These are phyloP conservation scores for Echinochloa phyllopogon DNA, from an alignment of 176 grass and related monocot species.

Conservation along the genomic window DNA sequence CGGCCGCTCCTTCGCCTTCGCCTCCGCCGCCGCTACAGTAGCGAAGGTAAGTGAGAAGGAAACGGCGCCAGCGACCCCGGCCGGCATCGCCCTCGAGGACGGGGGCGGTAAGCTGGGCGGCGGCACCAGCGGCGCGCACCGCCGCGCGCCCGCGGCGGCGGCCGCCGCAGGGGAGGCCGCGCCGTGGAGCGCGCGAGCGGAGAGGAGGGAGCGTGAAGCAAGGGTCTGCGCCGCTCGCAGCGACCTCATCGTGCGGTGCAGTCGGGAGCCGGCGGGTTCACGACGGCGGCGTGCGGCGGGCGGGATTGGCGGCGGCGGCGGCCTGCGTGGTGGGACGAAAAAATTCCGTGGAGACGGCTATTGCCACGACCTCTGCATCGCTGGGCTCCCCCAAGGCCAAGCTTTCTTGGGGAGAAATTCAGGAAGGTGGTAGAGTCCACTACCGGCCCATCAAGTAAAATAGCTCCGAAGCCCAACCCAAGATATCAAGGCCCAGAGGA, in stretches of 20 bases:
- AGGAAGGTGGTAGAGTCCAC: too few relatives aligned
- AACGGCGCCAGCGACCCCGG: slow-evolving; percentile 68
- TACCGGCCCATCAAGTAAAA: too few relatives aligned
- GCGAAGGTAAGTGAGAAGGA: slow-evolving; percentile 85
- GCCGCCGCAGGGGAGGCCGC: slow-evolving; percentile 15
- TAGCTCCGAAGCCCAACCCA: too few relatives aligned
- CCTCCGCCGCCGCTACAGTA: slow-evolving; percentile 55
- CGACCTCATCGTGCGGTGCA: slow-evolving; percentile 47
- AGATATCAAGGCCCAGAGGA: too few relatives aligned
- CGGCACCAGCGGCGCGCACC: slow-evolving; percentile 7
- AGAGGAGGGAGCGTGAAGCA: slow-evolving; percentile 53
- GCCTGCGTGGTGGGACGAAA: too few relatives aligned
- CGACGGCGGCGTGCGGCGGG: too few relatives aligned
- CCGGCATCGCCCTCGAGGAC: slow-evolving; percentile 36
- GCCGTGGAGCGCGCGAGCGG: slow-evolving; percentile 35
- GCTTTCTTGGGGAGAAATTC: too few relatives aligned
- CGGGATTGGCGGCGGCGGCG: not conserved
- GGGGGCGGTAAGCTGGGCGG: slow-evolving; percentile 12
- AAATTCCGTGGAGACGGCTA: too few relatives aligned
- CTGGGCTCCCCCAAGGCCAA: too few relatives aligned
- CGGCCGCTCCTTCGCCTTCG: slow-evolving; percentile 75
- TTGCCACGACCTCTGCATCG: too few relatives aligned
- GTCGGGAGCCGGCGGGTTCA: too few relatives aligned
- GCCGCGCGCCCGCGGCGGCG: slow-evolving; percentile 1
- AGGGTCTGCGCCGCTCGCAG: slow-evolving; percentile 52